Evolutionary conservation across 192 early-diverging fungal species (phyloP).

Genomic region (Tieghemiomyces parasiticus): DNA sequence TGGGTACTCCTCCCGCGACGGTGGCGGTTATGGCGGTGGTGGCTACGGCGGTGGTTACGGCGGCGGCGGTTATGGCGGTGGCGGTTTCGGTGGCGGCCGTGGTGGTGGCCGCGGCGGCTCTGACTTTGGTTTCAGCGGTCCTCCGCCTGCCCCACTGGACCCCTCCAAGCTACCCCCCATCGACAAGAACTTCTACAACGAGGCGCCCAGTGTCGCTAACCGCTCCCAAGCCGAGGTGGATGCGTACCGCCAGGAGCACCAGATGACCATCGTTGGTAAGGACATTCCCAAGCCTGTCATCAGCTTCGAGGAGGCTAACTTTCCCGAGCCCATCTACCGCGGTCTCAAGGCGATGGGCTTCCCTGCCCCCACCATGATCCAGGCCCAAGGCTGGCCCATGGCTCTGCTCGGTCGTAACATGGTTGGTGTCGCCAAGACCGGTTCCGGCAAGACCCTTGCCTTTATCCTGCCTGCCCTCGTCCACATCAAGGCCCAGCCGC

Average conservation of each 20-base stretch:
- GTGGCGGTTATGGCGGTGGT: slow-evolving; percentile 18
- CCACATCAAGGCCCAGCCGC: slow-evolving; percentile 52
- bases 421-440: slow-evolving; percentile 94
- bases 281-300: slow-evolving; percentile 81
- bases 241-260: slow-evolving; percentile 54
- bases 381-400: slow-evolving; percentile 86
- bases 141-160: slow-evolving; percentile 56
- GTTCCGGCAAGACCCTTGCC: slow-evolving; percentile 87
- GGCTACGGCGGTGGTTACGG: slow-evolving; percentile 20
- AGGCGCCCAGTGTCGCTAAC: slow-evolving; percentile 51
- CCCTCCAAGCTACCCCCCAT: slow-evolving; percentile 49
- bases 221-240: slow-evolving; percentile 60
- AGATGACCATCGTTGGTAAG: slow-evolving; percentile 74
- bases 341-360: slow-evolving; percentile 80
- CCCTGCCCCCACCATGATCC: slow-evolving; percentile 78
- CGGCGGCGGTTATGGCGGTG: slow-evolving; percentile 16
- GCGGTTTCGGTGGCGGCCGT: slow-evolving; percentile 14
- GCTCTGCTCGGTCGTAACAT: slow-evolving; percentile 65
- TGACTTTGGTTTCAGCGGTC: slow-evolving; percentile 38
- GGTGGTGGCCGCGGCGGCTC: slow-evolving; percentile 31
- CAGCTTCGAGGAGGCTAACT: slow-evolving; percentile 80
- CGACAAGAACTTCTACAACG: slow-evolving; percentile 97
- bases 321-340: slow-evolving; percentile 80
- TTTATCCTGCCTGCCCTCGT: slow-evolving; percentile 87
- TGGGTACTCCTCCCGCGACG: slow-evolving; percentile 8